Evolutionary conservation across 1,284 basidiomycete species (phyloP), one percentile per base, ranked within the genome.

Genomic region (Rhizoctonia solani): DNA sequence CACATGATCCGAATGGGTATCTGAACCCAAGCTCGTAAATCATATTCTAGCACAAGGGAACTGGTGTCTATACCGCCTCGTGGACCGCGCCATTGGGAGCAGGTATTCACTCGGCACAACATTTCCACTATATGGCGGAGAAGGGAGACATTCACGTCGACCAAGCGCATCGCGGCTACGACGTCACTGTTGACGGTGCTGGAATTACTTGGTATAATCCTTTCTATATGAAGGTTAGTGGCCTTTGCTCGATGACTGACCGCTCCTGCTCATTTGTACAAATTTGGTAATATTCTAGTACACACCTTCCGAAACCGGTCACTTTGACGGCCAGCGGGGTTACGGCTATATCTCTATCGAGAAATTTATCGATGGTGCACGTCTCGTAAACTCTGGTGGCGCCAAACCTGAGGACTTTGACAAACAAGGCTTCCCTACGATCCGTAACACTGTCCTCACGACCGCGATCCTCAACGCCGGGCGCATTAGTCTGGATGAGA

Each of bases 101-200:
- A 8, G 81, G 81, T 49, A 80, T 82, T 0, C 94, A 96, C 77
- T 89, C 89, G 9, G 90, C 90, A 65, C 94, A 97, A 76, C 86
- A 92, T 74, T 96, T 92, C 90, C 94, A 95, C 78, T 95, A 95
- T 79, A 93, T 95, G 90, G 93, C 84, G 42, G 88, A 91, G 79
- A 93, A 92, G 87, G 94, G 94, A 32, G 94, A 96, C 73, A 91
- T 95, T 74, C 85, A 83, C 56, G 90, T 96, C 72, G 92, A 96
- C 81, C 94, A 96, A 78, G 93, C 93, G 27, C 91, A 93, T 75
- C 87, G 93, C 74, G 94, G 94, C 4, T 96, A 96, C 81, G 90
- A 91, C 75, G 84, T 93, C 72, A 90, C 89, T 46, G 81, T 87
- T 54, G 93, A 95, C 75, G 91, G 93, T 44, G 83, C 83, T 16